phyloP scores from a whole-genome alignment of 2,329 filamentous ascomycete species.

The Aaosphaeria pasadenensis region DNA sequence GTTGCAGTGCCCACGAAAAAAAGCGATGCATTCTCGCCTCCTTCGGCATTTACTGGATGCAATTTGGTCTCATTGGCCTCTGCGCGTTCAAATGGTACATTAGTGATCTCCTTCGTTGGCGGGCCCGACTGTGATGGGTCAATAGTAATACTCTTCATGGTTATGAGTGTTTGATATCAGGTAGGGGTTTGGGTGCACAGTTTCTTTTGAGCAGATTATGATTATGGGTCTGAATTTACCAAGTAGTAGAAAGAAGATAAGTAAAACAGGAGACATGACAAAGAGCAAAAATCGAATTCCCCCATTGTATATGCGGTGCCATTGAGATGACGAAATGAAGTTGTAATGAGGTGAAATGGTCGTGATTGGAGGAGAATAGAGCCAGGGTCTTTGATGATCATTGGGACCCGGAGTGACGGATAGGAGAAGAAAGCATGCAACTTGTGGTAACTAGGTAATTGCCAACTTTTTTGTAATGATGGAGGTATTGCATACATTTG shows the following conservation, averaged over 20 bases:
- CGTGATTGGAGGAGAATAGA: neutral
- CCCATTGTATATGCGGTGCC: slow-evolving; percentile 14
- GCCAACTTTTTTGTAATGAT: too few species aligned
- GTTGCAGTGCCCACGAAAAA: slow-evolving; percentile 59
- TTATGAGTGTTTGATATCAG: neutral
- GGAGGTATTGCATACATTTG: too few species aligned
- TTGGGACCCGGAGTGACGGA: neutral
- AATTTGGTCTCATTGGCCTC: slow-evolving; percentile 44
- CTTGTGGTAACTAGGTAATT: too few species aligned
- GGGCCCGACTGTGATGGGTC: slow-evolving; percentile 35
- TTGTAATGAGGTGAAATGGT: neutral
- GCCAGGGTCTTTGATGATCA: neutral
- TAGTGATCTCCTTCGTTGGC: slow-evolving; percentile 38
- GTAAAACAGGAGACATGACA: slow-evolving; percentile 21
- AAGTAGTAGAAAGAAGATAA: slow-evolving; percentile 23
- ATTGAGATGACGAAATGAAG: slow-evolving; percentile 19
- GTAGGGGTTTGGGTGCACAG: too few species aligned
- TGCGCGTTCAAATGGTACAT: slow-evolving; percentile 37
- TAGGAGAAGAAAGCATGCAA: too few species aligned
- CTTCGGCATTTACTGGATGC: slow-evolving; percentile 39
- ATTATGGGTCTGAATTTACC: slow-evolving; percentile 2
- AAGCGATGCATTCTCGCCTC: slow-evolving; percentile 43
- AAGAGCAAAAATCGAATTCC: slow-evolving; percentile 23
- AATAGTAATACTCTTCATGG: slow-evolving; percentile 42
- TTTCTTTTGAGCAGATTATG: neutral